Conservation (phyloP, 306 rosid genomes). For the Benincasa hispida region DNA sequence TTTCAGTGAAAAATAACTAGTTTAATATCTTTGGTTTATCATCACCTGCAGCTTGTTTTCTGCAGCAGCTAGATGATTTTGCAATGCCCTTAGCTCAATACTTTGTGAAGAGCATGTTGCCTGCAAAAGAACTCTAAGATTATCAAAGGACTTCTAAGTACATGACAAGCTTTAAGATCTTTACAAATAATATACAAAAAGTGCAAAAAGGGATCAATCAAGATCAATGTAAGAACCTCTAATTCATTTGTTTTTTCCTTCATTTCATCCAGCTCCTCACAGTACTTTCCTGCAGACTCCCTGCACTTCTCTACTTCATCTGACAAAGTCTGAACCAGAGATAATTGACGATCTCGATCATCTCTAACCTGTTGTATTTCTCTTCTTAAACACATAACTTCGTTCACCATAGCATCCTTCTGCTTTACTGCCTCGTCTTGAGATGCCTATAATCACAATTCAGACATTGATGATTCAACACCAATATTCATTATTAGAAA, state of each 20-base stretch:
- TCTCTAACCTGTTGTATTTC: conserved; percentile 78
- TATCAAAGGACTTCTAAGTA: background rate
- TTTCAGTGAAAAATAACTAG: background rate
- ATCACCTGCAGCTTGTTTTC: conserved; percentile 71
- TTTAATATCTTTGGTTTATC: background rate
- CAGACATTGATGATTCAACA: background rate
- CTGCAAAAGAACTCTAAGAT: conserved; percentile 28
- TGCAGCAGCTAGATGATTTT: conserved; percentile 44
- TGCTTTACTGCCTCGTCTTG: conserved; percentile 89
- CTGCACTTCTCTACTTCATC: conserved; percentile 50
- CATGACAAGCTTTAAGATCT: background rate
- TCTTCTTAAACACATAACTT: conserved; percentile 45
- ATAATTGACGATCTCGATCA: conserved; percentile 49
- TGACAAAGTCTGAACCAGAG: conserved; percentile 47
- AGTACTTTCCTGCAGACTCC: conserved; percentile 47
- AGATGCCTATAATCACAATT: conserved; percentile 35
- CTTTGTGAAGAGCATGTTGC: conserved; percentile 57
- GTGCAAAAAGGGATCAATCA: background rate
- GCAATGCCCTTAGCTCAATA: conserved; percentile 39
- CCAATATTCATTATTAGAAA: background rate
- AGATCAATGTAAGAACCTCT: conserved; percentile 42
- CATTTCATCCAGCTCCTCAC: conserved; percentile 46
- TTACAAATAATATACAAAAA: background rate
- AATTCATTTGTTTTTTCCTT: conserved; percentile 39
- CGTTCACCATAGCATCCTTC: conserved; percentile 66